phyloP scores from a whole-genome alignment of 2,329 filamentous ascomycete species.

The Bipolaris zeicola region DNA sequence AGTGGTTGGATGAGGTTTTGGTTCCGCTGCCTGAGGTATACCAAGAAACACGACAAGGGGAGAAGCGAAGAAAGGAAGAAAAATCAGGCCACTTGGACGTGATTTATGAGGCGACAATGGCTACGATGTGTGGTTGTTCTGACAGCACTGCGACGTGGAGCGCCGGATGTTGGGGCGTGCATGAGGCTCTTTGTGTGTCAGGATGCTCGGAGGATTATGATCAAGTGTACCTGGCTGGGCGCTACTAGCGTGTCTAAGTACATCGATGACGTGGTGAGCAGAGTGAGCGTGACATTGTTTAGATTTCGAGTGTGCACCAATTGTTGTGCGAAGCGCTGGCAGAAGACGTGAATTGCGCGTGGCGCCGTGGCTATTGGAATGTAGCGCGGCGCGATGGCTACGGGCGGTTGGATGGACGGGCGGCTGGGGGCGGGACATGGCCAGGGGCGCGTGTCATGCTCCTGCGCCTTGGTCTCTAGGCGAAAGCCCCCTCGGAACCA shows the following conservation, averaged over 20 bases:
- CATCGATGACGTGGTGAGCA: not conserved
- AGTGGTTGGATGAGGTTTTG: constrained; percentile 8
- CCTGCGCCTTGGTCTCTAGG: constrained; percentile 2
- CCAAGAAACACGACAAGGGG: constrained; percentile 27
- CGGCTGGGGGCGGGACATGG: constrained; percentile 12
- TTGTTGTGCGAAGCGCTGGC: constrained; percentile 1
- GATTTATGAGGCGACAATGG: constrained; percentile 36
- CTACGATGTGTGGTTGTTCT: constrained; percentile 27
- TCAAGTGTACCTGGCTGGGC: constrained; percentile 30
- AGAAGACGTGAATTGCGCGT: constrained; percentile 2
- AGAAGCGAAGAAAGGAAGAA: constrained; percentile 13
- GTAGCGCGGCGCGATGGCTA: constrained; percentile 6
- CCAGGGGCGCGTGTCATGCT: constrained; percentile 15
- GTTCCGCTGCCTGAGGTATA: constrained; percentile 29
- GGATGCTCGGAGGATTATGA: constrained; percentile 20
- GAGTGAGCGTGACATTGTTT: not conserved
- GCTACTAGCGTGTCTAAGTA: constrained; percentile 6
- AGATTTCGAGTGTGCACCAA: constrained; percentile 13
- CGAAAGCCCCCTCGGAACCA: constrained; percentile 7
- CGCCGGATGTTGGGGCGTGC: constrained; percentile 31
- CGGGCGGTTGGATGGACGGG: constrained; percentile 8
- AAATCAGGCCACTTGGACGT: constrained; percentile 41
- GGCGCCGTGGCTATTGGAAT: constrained; percentile 9
- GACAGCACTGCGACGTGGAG: constrained; percentile 38
- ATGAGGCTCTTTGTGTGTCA: constrained; percentile 38